phyloP scores from a whole-genome alignment of 2,329 filamentous ascomycete genomes.

The Dothideomycetes sp. region DNA sequence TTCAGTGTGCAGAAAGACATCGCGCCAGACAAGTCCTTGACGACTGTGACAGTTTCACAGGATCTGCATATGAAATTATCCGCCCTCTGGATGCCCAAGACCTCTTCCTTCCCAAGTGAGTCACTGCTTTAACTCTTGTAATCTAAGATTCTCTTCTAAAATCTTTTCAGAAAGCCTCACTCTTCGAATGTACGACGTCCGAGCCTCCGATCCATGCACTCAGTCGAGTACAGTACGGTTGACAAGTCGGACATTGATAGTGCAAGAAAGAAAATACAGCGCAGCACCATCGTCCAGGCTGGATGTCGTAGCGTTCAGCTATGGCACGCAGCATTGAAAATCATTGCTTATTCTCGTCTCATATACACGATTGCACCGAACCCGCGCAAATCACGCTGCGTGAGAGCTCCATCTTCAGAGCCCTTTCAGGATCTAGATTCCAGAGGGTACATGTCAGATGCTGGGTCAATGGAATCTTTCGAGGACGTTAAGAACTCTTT shows the following conservation, averaged over 20 bases:
- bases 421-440: not conserved
- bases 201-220: constrained; percentile 16
- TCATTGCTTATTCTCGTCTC: constrained; percentile 21
- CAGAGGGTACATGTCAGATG: not conserved
- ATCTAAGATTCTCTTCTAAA: not conserved
- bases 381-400: not conserved
- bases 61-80: constrained; percentile 1
- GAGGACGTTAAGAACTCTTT: constrained; percentile 1
- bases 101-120: not conserved
- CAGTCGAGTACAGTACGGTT: constrained; percentile 16
- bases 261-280: constrained; percentile 28
- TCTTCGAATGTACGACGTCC: constrained; percentile 9
- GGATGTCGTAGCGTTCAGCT: constrained; percentile 23
- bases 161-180: not conserved
- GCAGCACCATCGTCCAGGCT: constrained; percentile 23
- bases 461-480: not conserved
- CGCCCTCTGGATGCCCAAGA: not conserved
- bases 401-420: too few species aligned
- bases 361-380: constrained; percentile 12
- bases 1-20: constrained; percentile 21
- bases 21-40: constrained; percentile 3
- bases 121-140: not conserved
- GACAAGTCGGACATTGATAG: constrained; percentile 22
- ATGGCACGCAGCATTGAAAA: constrained; percentile 24
- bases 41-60: constrained; percentile 6